Evolutionary conservation across 2,329 filamentous ascomycete species (phyloP).

Genomic region (Aspergillus ochraceus): DNA sequence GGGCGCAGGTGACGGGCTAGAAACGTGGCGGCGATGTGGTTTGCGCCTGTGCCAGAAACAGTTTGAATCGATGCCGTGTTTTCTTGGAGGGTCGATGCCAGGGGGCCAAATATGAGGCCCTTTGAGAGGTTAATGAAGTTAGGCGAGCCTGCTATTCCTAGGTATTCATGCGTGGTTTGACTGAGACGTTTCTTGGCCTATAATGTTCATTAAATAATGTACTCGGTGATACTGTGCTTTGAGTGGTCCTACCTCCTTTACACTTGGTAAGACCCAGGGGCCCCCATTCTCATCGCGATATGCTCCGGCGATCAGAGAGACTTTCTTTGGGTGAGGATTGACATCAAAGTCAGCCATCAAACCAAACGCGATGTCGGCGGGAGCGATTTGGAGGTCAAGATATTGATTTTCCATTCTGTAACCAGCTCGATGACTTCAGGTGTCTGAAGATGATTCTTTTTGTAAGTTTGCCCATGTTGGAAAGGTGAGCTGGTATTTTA

Average conservation of each 20-base stretch:
- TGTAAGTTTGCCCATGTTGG: too few relatives aligned
- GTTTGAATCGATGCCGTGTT: conserved; percentile 69
- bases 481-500: too few relatives aligned
- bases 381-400: too few relatives aligned
- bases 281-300: conserved; percentile 40
- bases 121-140: too few relatives aligned
- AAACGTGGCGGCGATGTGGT: conserved; percentile 84
- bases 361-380: conserved; percentile 18
- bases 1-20: conserved; percentile 74
- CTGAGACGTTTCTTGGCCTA: conserved; percentile 63
- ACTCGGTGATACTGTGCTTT: too few relatives aligned
- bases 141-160: conserved; percentile 72
- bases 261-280: conserved; percentile 41
- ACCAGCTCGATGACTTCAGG: too few relatives aligned
- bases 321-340: conserved; percentile 33
- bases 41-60: conserved; percentile 80
- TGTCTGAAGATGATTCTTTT: too few relatives aligned
- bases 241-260: conserved; percentile 25
- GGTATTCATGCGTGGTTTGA: conserved; percentile 78
- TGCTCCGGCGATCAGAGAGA: conserved; percentile 41
- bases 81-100: conserved; percentile 37
- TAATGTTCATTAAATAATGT: too few relatives aligned
- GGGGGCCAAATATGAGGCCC: conserved; percentile 37
- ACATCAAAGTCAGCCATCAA: conserved; percentile 24
- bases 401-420: too few relatives aligned